Evolutionary conservation across 257 asterid genomes (phyloP).

Genomic region (Solanum pinnatisectum): DNA sequence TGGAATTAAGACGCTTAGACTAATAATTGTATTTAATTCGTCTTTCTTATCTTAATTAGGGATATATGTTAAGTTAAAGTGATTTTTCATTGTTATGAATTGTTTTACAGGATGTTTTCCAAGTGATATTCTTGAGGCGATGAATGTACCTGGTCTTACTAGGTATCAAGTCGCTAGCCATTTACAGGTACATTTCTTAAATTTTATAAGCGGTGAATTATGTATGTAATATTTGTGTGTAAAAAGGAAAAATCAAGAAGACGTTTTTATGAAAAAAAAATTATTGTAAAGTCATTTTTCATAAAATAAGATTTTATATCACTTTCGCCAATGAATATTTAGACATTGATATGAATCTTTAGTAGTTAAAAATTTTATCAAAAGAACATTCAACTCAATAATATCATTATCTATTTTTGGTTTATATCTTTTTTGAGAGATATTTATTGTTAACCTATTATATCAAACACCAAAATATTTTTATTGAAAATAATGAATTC

Average conservation of each 20-base stretch:
- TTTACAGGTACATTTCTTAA: not conserved
- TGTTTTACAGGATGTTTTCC: not conserved
- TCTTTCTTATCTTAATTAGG: too few species aligned
- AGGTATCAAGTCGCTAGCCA: not conserved
- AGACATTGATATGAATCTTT: not conserved
- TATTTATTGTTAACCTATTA: not conserved
- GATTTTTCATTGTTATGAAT: not conserved
- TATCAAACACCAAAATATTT: not conserved
- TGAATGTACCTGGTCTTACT: not conserved
- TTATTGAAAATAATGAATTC: not conserved
- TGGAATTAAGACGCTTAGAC: not conserved
- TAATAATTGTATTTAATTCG: too few species aligned
- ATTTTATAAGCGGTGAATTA: not conserved
- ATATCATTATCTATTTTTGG: not conserved
- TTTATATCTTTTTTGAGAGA: not conserved
- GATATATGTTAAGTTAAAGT: not conserved
- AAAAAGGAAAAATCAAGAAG: not conserved
- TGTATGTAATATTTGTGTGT: not conserved
- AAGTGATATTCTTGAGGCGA: fast-evolving
- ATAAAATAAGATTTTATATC: not conserved
- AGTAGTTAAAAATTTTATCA: not conserved
- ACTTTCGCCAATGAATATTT: not conserved
- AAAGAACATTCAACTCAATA: not conserved
- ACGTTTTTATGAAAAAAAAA: not conserved
- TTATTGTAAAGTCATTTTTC: not conserved